Conservation (phyloP, 2,329 filamentous ascomycete species). For the Aspergillus ochraceus region DNA sequence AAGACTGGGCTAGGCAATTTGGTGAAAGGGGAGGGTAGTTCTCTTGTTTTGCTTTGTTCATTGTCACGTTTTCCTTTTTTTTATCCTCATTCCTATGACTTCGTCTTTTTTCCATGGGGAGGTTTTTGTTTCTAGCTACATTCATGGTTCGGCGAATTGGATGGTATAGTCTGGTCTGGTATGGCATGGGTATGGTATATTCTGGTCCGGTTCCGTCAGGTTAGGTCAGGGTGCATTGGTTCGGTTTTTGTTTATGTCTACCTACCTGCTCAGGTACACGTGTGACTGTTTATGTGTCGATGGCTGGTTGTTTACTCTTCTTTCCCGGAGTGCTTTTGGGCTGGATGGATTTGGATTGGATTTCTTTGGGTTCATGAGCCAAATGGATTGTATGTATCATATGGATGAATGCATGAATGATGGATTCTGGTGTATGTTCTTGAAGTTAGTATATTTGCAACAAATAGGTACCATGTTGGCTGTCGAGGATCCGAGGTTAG, state of each 20-base stretch:
- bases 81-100: neutral
- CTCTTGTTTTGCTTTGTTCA: conserved; percentile 1
- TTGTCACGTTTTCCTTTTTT: neutral
- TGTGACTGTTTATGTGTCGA: neutral
- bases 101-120: neutral
- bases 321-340: neutral
- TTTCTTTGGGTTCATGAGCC: neutral
- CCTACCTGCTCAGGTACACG: neutral
- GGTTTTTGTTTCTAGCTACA: neutral
- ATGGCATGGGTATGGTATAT: neutral
- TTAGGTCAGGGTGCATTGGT: neutral
- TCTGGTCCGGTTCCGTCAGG: neutral
- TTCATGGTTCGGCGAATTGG: neutral
- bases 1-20: conserved; percentile 92
- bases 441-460: too few relatives aligned
- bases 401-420: neutral
- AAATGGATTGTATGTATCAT: neutral
- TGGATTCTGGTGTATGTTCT: neutral
- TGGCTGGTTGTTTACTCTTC: neutral
- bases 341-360: neutral
- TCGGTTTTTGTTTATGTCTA: neutral
- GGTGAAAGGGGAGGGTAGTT: conserved; percentile 79
- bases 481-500: too few relatives aligned
- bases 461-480: too few relatives aligned
- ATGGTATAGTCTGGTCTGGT: neutral